A percentile compares a stretch with the other conserved stretches of the same genome.
Evolutionary conservation across 495 filamentous ascomycete genomes (phyloP).

Genomic region (Penicillium odoratum): DNA sequence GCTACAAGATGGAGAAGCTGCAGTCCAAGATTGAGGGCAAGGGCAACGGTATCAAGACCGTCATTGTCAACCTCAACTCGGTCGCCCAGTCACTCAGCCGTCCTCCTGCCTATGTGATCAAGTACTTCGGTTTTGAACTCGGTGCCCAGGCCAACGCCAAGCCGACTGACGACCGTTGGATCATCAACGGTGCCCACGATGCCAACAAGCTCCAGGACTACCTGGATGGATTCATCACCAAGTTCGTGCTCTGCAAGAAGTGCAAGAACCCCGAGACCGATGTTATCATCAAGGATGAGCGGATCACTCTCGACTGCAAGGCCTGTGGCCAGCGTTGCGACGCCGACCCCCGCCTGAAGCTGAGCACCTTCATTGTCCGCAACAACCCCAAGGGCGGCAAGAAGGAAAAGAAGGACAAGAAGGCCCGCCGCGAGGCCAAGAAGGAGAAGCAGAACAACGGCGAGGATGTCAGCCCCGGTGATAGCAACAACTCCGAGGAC

Average conservation of each 20-base stretch:
- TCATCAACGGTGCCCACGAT: slow-evolving; percentile 99
- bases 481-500: slow-evolving; percentile 71
- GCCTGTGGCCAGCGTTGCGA: slow-evolving; percentile 91
- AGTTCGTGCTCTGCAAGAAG: slow-evolving; percentile 98
- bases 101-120: slow-evolving; percentile 93
- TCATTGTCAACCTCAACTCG: slow-evolving; percentile 95
- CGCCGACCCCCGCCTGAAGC: slow-evolving; percentile 90
- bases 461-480: slow-evolving; percentile 67
- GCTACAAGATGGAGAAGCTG: slow-evolving; percentile 99
- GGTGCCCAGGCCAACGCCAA: slow-evolving; percentile 98
- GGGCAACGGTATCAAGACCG: slow-evolving; percentile 94
- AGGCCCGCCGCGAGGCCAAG: slow-evolving; percentile 73
- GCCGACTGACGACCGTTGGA: slow-evolving; percentile 97
- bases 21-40: slow-evolving; percentile 99
- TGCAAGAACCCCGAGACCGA: slow-evolving; percentile 99
- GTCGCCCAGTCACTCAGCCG: slow-evolving; percentile 91
- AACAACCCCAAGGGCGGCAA: slow-evolving; percentile 92
- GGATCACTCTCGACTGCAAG: slow-evolving; percentile 94
- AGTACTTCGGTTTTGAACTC: slow-evolving; percentile 99
- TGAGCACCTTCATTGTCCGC: slow-evolving; percentile 96
- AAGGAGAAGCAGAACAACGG: slow-evolving; percentile 68
- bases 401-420: slow-evolving; percentile 90
- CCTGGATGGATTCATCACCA: slow-evolving; percentile 95
- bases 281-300: slow-evolving; percentile 87
- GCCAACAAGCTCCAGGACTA: slow-evolving; percentile 95